A percentile compares a stretch with the other conserved stretches of the same genome.
phyloP scores from a whole-genome alignment of 805 yeast genomes.

The Ogataea methanolica region DNA sequence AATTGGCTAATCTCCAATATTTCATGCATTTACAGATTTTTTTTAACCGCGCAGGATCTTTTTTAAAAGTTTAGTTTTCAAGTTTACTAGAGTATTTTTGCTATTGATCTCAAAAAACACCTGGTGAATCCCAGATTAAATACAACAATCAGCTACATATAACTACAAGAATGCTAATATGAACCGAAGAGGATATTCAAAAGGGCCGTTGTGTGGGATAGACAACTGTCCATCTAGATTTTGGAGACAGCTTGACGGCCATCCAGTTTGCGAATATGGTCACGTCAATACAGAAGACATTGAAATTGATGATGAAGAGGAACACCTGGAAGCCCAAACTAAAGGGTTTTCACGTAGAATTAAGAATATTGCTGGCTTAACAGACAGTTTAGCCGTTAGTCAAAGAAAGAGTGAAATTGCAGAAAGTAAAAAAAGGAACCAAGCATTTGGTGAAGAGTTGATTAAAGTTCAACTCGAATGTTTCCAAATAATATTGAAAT shows the following conservation, averaged over 20 bases:
- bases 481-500: conserved; percentile 37
- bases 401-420: conserved; percentile 5
- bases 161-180: background rate
- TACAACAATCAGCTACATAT: background rate
- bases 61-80: too few relatives aligned
- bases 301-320: conserved; percentile 82
- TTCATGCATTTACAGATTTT: too few relatives aligned
- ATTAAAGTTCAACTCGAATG: conserved; percentile 15
- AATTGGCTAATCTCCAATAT: too few relatives aligned
- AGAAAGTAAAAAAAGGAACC: conserved; percentile 1
- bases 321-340: conserved; percentile 47
- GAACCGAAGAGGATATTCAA: conserved; percentile 25
- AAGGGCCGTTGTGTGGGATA: conserved; percentile 85
- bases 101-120: background rate
- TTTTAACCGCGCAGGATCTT: too few relatives aligned
- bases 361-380: conserved; percentile 40
- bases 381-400: conserved; percentile 13
- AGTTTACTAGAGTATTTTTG: too few relatives aligned
- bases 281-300: conserved; percentile 81
- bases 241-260: conserved; percentile 73
- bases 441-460: conserved; percentile 23
- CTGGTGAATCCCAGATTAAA: background rate
- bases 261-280: conserved; percentile 81
- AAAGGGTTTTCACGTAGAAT: conserved; percentile 50
- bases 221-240: conserved; percentile 82